Conservation (phyloP, 2,329 filamentous ascomycete genomes). For the Chalaropsis thielavioides region DNA sequence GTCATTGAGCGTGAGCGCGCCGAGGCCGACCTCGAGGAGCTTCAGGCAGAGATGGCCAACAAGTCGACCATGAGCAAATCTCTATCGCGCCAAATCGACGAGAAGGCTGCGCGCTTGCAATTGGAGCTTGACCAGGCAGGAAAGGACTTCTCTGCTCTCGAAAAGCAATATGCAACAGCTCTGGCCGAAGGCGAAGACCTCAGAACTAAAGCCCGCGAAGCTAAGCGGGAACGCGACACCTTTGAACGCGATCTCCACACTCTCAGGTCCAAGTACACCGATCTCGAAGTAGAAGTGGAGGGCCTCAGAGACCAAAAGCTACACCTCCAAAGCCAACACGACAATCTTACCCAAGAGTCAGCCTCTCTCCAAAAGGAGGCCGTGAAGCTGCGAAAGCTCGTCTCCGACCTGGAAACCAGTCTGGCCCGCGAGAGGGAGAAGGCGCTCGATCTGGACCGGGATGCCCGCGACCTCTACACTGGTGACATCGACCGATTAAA, state of each 20-base stretch:
- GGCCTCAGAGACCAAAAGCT: constrained; percentile 50
- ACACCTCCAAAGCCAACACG: constrained; percentile 52
- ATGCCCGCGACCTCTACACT: constrained; percentile 34
- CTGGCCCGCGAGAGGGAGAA: constrained; percentile 42
- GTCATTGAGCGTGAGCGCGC: constrained; percentile 41
- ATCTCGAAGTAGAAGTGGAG: constrained; percentile 39
- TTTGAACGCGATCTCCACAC: constrained; percentile 27
- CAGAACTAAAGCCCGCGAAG: constrained; percentile 31
- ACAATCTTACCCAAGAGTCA: constrained; percentile 52
- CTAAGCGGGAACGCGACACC: constrained; percentile 30
- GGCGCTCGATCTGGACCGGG: constrained; percentile 44
- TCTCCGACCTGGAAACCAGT: constrained; percentile 34
- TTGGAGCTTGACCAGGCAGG: constrained; percentile 44
- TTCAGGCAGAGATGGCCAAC: constrained; percentile 65
- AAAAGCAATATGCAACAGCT: constrained; percentile 35
- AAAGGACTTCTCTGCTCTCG: constrained; percentile 35
- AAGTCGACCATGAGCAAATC: constrained; percentile 66
- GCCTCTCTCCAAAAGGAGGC: constrained; percentile 52
- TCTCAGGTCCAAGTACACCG: constrained; percentile 34
- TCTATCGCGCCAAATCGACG: constrained; percentile 59
- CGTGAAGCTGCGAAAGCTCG: constrained; percentile 32
- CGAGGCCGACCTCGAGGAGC: constrained; percentile 45
- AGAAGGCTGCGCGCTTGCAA: constrained; percentile 52
- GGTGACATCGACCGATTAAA: constrained; percentile 38
- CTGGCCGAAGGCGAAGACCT: constrained; percentile 34